Percentiles rank a stretch among this genome's conserved stretches.
phyloP scores from a whole-genome alignment of 108 stramenopile genomes.

The Stephanodiscus triporus region DNA sequence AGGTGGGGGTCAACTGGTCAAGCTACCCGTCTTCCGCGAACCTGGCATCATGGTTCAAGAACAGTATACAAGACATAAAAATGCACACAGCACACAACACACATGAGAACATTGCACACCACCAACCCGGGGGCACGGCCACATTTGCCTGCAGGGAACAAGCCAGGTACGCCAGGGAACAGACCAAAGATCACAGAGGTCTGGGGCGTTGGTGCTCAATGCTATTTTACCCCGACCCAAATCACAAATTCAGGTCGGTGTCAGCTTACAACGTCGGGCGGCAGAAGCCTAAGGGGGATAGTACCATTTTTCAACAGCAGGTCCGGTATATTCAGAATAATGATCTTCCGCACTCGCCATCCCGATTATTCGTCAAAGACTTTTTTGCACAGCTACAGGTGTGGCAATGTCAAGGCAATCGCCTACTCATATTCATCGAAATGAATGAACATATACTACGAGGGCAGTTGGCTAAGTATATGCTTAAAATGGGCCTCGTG shows the following conservation, averaged over 20 bases:
- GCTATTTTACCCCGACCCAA: background rate
- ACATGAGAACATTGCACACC: background rate
- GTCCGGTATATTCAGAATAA: background rate
- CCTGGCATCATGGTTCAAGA: background rate
- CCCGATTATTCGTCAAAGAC: background rate
- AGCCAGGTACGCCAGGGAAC: background rate
- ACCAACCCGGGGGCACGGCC: too few relatives aligned
- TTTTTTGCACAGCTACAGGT: background rate
- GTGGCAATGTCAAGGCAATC: background rate
- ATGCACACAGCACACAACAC: background rate
- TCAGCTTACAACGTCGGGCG: background rate
- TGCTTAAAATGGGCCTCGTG: background rate
- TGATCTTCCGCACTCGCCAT: background rate
- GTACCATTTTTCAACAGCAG: background rate
- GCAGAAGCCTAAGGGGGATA: background rate
- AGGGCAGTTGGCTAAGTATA: background rate
- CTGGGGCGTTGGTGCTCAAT: background rate
- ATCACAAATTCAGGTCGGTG: background rate
- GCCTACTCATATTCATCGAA: constrained; percentile 4
- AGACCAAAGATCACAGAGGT: background rate
- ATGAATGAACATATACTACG: background rate
- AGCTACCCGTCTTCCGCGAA: background rate
- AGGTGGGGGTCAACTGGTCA: background rate
- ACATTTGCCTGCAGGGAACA: background rate
- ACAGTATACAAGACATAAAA: background rate